Conservation (phyloP, 441 rosid genomes). For the Pelargonium cotyledonis region DNA sequence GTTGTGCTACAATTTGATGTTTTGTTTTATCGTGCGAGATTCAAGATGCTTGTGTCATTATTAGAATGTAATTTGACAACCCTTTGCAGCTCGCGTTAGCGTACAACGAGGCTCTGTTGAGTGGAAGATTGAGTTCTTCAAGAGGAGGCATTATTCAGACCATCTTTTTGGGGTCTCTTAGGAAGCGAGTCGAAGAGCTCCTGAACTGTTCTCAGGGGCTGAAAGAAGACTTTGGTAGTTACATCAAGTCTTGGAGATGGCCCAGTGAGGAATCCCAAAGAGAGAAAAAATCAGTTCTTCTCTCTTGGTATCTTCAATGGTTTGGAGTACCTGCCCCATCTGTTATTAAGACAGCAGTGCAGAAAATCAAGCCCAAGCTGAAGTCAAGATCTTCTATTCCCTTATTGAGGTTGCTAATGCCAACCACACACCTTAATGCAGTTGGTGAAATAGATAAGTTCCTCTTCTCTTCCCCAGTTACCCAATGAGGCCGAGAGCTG, state of each 20-base stretch:
- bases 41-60: background rate
- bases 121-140: constrained; percentile 54
- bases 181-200: constrained; percentile 68
- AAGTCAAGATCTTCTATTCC: constrained; percentile 41
- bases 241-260: constrained; percentile 57
- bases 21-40: background rate
- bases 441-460: constrained; percentile 46
- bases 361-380: constrained; percentile 45
- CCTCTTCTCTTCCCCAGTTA: constrained; percentile 24
- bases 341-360: constrained; percentile 37
- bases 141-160: constrained; percentile 70
- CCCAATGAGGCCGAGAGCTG: constrained; percentile 15
- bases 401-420: constrained; percentile 57
- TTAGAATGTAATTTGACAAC: background rate
- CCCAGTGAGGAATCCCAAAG: constrained; percentile 33
- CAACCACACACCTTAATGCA: constrained; percentile 49
- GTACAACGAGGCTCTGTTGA: constrained; percentile 67
- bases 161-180: constrained; percentile 54
- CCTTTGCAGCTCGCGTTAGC: constrained; percentile 65
- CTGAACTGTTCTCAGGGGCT: constrained; percentile 36
- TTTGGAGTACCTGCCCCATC: constrained; percentile 58
- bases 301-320: constrained; percentile 90
- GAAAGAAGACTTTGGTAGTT: constrained; percentile 36
- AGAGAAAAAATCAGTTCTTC: constrained; percentile 36
- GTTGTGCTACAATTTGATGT: constrained; percentile 1